phyloP scores from a whole-genome alignment of 805 yeast species.

The Ogataea paradorogensis region DNA sequence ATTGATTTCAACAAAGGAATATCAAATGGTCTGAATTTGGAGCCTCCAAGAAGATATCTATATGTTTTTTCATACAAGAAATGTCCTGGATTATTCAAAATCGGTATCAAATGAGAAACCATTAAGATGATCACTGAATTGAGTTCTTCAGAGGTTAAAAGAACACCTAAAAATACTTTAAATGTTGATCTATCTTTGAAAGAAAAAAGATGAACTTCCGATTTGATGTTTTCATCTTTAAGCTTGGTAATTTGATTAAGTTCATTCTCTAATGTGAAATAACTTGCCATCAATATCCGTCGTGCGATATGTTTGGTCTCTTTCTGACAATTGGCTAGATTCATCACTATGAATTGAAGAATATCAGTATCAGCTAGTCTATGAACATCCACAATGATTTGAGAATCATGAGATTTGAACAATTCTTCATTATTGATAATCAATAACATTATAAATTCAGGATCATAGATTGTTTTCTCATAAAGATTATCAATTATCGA shows the following conservation, averaged over 20 bases:
- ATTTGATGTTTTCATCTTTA: slow-evolving; percentile 18
- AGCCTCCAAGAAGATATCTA: slow-evolving; percentile 61
- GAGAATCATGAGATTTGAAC: slow-evolving; percentile 33
- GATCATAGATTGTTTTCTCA: slow-evolving; percentile 50
- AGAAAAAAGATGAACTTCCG: slow-evolving; percentile 13
- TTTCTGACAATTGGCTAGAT: slow-evolving; percentile 38
- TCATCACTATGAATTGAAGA: slow-evolving; percentile 48
- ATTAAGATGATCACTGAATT: slow-evolving; percentile 51
- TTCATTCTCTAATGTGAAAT: slow-evolving; percentile 40
- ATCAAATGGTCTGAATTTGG: slow-evolving; percentile 40
- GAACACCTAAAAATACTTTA: slow-evolving; percentile 50
- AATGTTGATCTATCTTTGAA: slow-evolving; percentile 58
- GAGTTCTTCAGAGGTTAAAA: slow-evolving; percentile 39
- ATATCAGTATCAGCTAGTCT: slow-evolving; percentile 55
- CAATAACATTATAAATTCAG: slow-evolving; percentile 64
- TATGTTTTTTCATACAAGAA: slow-evolving; percentile 67
- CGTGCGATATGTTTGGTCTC: slow-evolving; percentile 37
- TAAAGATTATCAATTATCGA: slow-evolving; percentile 25
- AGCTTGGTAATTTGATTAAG: slow-evolving; percentile 25
- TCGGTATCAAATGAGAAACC: slow-evolving; percentile 52
- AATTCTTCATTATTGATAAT: slow-evolving; percentile 65
- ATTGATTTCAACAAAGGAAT: slow-evolving; percentile 46
- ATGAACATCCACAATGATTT: slow-evolving; percentile 46
- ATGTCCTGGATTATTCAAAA: slow-evolving; percentile 69
- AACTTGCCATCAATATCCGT: slow-evolving; percentile 43